Evolutionary conservation across 805 yeast genomes (phyloP).

Genomic region (Metschnikowia lachancei): DNA sequence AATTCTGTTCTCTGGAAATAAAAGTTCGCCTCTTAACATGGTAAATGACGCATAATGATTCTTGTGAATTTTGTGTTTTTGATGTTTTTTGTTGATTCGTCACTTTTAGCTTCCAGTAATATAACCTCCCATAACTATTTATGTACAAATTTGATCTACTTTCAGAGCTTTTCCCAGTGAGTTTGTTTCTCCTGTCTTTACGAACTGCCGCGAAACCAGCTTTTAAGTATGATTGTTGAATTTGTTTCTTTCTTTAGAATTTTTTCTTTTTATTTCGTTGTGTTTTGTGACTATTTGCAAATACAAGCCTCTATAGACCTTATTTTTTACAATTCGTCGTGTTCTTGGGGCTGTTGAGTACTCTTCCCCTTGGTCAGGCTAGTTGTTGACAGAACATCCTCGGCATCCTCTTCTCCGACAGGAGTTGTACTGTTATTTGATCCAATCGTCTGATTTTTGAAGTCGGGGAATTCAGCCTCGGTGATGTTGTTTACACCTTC

Average conservation of each 20-base stretch:
- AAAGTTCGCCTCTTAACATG: too few relatives aligned
- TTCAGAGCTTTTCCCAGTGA: too few relatives aligned
- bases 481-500: constrained; percentile 10
- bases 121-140: too few relatives aligned
- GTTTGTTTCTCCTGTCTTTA: too few relatives aligned
- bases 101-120: too few relatives aligned
- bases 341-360: constrained; percentile 5
- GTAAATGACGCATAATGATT: too few relatives aligned
- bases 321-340: constrained; percentile 10
- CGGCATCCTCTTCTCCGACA: constrained; percentile 24
- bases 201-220: too few relatives aligned
- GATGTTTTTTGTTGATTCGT: too few relatives aligned
- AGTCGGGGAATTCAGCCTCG: constrained; percentile 2
- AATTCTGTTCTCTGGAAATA: too few relatives aligned
- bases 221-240: too few relatives aligned
- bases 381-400: constrained; percentile 2
- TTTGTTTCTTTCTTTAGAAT: not conserved
- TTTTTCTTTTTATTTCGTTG: not conserved
- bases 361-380: not conserved
- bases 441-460: constrained; percentile 1
- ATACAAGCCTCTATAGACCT: not conserved
- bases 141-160: too few relatives aligned
- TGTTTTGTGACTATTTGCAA: not conserved
- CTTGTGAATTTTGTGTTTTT: too few relatives aligned
- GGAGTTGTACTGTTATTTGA: constrained; percentile 1